These are phyloP conservation scores for Paxillus rubicundulus DNA, from an alignment of 768 basidiomycete genomes.

Conservation along the genomic window DNA sequence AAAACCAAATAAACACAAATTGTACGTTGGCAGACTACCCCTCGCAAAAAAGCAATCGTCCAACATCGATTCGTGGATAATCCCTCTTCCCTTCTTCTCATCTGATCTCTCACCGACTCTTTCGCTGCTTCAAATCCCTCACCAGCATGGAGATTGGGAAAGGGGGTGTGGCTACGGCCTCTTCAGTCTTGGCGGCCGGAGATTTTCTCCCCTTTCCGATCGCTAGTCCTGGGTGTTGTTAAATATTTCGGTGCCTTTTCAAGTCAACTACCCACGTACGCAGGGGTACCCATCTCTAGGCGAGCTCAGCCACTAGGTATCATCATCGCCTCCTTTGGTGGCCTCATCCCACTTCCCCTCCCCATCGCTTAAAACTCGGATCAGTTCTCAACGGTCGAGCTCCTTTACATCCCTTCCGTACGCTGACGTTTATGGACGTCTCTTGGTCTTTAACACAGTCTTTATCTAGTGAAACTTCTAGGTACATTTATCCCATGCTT, in stretches of 20 bases:
- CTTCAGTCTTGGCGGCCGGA: neutral
- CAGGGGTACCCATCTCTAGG: neutral
- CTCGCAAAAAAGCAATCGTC: neutral
- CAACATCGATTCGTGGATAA: conserved; percentile 4
- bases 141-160: neutral
- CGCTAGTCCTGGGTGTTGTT: neutral
- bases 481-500: neutral
- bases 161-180: neutral
- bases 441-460: neutral
- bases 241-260: neutral
- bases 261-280: neutral
- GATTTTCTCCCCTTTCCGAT: neutral
- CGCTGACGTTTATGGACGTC: neutral
- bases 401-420: too few relatives aligned
- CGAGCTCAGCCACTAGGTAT: neutral
- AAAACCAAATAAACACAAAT: conserved; percentile 9
- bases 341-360: neutral
- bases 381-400: neutral
- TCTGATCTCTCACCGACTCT: neutral
- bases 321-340: too few relatives aligned
- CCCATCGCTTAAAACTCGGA: neutral
- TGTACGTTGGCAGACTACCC: neutral
- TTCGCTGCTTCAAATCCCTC: neutral
- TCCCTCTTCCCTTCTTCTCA: neutral
- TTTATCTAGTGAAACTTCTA: neutral